phyloP scores from a whole-genome alignment of 2,329 filamentous ascomycete species.

The Xylariaceae sp. region DNA sequence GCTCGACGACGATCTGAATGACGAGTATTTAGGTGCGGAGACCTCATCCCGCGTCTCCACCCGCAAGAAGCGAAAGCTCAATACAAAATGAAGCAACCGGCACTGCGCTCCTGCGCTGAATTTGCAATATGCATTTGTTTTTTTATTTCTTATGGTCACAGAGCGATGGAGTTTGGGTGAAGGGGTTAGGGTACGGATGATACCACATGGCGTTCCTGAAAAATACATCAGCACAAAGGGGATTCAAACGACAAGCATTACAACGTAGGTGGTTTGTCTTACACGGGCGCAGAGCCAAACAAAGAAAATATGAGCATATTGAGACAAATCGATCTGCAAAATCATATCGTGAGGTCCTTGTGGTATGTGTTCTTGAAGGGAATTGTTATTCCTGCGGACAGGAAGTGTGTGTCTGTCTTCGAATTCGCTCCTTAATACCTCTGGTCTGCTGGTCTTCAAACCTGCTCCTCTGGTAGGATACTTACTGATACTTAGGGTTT shows the following conservation, averaged over 20 bases:
- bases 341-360: too few relatives aligned
- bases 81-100: constrained; percentile 14
- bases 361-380: neutral
- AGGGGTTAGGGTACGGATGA: constrained; percentile 1
- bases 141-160: constrained; percentile 12
- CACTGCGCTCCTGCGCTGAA: neutral
- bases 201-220: constrained; percentile 24
- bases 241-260: neutral
- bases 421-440: too few relatives aligned
- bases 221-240: neutral
- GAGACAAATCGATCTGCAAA: too few relatives aligned
- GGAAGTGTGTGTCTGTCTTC: too few relatives aligned
- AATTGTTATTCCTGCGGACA: neutral
- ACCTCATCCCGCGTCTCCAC: constrained; percentile 24
- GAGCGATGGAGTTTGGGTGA: constrained; percentile 27
- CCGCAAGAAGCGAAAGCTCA: constrained; percentile 27
- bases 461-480: neutral
- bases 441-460: too few relatives aligned
- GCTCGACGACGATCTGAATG: constrained; percentile 32
- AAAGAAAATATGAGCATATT: neutral
- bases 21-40: constrained; percentile 20
- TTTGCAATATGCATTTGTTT: neutral
- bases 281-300: neutral
- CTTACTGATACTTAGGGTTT: neutral
- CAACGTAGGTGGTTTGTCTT: neutral